phyloP scores from a whole-genome alignment of 1,284 basidiomycete genomes.

The Naganishia cerealis region DNA sequence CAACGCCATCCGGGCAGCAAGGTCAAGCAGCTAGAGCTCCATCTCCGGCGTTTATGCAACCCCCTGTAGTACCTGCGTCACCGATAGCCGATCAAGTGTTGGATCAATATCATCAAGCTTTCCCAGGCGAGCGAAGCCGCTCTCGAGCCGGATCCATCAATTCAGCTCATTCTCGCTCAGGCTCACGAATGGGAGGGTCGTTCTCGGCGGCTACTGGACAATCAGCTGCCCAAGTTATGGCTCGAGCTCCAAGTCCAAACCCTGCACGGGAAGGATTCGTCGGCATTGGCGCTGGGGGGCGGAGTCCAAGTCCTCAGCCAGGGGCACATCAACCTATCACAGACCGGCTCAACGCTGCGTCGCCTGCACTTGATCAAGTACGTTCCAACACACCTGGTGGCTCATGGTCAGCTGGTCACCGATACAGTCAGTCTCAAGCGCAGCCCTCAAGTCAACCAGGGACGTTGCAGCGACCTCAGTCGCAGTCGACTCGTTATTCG shows the following conservation, averaged over 20 bases:
- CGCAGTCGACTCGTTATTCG: constrained; percentile 22
- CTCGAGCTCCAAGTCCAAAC: constrained; percentile 52
- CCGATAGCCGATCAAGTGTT: constrained; percentile 69
- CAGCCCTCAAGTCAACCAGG: constrained; percentile 48
- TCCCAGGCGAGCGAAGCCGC: constrained; percentile 71
- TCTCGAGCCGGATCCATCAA: constrained; percentile 53
- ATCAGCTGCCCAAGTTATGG: constrained; percentile 40
- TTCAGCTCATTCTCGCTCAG: constrained; percentile 37
- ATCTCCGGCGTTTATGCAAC: constrained; percentile 67
- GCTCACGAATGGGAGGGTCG: constrained; percentile 24
- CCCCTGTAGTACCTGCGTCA: constrained; percentile 59
- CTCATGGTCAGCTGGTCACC: constrained; percentile 28
- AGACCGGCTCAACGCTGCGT: neutral
- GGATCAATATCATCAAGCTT: constrained; percentile 73
- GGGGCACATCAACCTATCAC: constrained; percentile 37
- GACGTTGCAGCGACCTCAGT: constrained; percentile 37
- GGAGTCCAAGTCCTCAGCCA: constrained; percentile 66
- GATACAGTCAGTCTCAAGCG: constrained; percentile 31
- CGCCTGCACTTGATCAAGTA: neutral
- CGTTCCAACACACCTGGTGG: constrained; percentile 20
- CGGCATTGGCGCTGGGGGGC: constrained; percentile 70
- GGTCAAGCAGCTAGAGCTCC: constrained; percentile 49
- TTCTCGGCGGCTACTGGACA: constrained; percentile 34
- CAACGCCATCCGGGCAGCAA: constrained; percentile 50
- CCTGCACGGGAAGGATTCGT: constrained; percentile 64